Conservation (phyloP, 108 stramenopile species). For the Epithemia pelagica region DNA sequence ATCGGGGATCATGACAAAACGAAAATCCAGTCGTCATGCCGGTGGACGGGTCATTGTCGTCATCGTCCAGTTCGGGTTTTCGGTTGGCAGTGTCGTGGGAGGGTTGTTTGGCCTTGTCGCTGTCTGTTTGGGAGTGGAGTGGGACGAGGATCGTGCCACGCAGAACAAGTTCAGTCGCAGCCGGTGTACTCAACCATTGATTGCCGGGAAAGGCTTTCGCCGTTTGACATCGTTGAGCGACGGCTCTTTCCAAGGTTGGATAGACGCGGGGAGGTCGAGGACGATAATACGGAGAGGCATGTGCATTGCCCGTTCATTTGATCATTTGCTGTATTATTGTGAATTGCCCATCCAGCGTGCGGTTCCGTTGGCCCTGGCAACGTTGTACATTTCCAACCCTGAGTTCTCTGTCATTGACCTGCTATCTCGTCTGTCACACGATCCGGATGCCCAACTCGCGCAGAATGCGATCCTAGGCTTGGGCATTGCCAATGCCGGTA, state of each 20-base stretch:
- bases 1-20: conserved; percentile 70
- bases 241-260: conserved; percentile 40
- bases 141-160: conserved; percentile 29
- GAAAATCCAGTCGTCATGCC: conserved; percentile 16
- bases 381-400: conserved; percentile 91
- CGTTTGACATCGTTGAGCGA: conserved; percentile 44
- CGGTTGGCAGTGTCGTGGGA: background rate
- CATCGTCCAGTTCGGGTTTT: background rate
- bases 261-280: conserved; percentile 24
- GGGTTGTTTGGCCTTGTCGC: background rate
- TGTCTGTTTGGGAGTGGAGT: background rate
- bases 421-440: conserved; percentile 96
- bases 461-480: conserved; percentile 93
- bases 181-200: conserved; percentile 59
- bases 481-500: conserved; percentile 95
- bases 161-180: conserved; percentile 56
- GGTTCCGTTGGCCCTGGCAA: conserved; percentile 94
- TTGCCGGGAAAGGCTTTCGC: conserved; percentile 67
- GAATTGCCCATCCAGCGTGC: conserved; percentile 95
- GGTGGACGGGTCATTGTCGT: too few species aligned
- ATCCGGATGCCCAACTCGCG: conserved; percentile 90
- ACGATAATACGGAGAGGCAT: too few species aligned
- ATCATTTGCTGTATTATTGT: conserved; percentile 98
- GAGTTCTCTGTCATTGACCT: conserved; percentile 96
- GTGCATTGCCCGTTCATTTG: too few species aligned